Base-by-base conservation (phyloP, 1,139 yeast species). In the Debaryomyces coudertii region DNA sequence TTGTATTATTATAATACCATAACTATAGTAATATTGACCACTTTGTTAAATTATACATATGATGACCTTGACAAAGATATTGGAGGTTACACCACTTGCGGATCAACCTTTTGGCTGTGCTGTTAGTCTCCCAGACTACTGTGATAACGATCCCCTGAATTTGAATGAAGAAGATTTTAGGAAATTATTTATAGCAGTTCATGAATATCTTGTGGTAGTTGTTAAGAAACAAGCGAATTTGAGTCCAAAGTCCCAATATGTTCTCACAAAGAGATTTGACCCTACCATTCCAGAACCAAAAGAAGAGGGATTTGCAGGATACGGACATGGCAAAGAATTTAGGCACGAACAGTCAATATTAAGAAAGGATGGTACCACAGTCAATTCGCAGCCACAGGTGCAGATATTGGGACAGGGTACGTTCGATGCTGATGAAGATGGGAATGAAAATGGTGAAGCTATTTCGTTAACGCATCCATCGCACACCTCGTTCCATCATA, bases 251-350 rank as follows among this genome's bases (percentile, higher is more conserved):
- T 83, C 90, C 1, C 96, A 89, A 65, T 87, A 85, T 63, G 64
- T 74, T 29, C 73, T 89, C 45, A 89, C 96, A 29, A 79, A 83
- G 53, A 76, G 87, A 55, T 85, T 88, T 60, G 96, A 88, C 60
- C 90, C 93, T 29, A 69, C 88, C 5, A 81, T 89, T 49, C 77
- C 78, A 2, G 74, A 68, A 47, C 73, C 77, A 20, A 72, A 69
- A 48, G 63, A 62, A 27, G 61, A 61, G 20, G 76, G 76, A 2
- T 61, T 60, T 20, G 84, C 85, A 35, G 79, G 79, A 16, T 89
- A 89, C 56, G 96, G 96, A 33, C 96, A 89, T 57, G 90, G 93
- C 46, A 86, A 87, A 62, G 87, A 87, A 51, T 87, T 88, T 66
- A 83, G 93, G 60, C 92, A 89, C 58, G 78, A 79, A 46, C 81